Evolutionary conservation across 495 filamentous ascomycete genomes (phyloP).

Genomic region (Rusavskia elegans): DNA sequence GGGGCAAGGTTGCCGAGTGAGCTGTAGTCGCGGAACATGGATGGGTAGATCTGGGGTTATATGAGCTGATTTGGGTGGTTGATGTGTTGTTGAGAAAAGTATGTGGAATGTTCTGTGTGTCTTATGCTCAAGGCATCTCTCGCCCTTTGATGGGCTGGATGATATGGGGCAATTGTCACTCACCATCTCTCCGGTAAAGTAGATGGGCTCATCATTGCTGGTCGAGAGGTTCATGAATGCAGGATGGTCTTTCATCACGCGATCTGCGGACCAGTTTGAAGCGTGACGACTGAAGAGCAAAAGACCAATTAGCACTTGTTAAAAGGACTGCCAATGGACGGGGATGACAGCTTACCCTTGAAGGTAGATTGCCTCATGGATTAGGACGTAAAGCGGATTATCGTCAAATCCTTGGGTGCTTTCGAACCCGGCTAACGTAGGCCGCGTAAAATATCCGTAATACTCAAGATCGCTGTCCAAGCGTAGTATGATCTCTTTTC

Average conservation of each 20-base stretch:
- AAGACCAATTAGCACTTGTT: no score
- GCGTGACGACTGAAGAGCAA: constrained; percentile 22
- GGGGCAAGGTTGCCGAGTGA: constrained; percentile 49
- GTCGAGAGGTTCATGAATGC: constrained; percentile 22
- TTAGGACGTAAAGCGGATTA: constrained; percentile 63
- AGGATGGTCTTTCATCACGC: constrained; percentile 24
- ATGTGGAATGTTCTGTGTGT: no score
- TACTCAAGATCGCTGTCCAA: constrained; percentile 52
- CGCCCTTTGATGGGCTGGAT: not conserved
- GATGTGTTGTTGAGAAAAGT: no score
- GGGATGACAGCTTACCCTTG: constrained; percentile 25
- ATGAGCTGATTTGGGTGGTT: not conserved
- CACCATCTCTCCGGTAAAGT: constrained; percentile 85
- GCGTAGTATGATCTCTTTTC: constrained; percentile 48
- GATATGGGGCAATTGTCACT: constrained; percentile 2
- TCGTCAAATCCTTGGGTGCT: constrained; percentile 49
- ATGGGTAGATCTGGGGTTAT: constrained; percentile 45
- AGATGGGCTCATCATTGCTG: constrained; percentile 38
- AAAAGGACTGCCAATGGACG: no score
- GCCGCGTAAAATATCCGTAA: constrained; percentile 57
- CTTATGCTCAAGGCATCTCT: not conserved
- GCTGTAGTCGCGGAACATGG: constrained; percentile 61
- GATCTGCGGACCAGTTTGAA: constrained; percentile 49
- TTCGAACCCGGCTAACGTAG: constrained; percentile 52
- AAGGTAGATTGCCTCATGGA: constrained; percentile 80